Base-by-base conservation (phyloP, 495 filamentous ascomycete species). In the Elaphomyces granulatus region DNA sequence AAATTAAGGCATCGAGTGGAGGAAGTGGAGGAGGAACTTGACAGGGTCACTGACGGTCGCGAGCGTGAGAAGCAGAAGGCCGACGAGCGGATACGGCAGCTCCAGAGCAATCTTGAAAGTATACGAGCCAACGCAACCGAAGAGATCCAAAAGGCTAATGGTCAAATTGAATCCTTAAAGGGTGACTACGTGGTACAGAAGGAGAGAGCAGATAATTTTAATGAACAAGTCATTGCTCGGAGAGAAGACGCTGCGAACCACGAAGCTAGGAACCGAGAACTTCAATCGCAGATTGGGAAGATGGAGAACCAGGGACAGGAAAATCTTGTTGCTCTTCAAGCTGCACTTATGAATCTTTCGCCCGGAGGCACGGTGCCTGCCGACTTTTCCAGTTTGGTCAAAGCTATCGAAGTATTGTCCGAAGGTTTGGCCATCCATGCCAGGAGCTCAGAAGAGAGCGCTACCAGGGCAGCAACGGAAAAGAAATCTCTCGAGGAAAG, bases 21-120 rank as follows among this genome's bases (percentile, higher is more conserved):
- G 46, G 83, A 93, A 44, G 63, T 81, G 16, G 87, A 96, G 54
- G 87, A 94, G 45, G 87, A 92, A 47, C 69, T 95, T 32, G 85
- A 94, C 43, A 70, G 84, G 17, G 67, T 84, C 16, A 66, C 87
- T n/a, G 87, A 84, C 46, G 78, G 77, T 35, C 72, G 82, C 3
- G 83, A 90, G 40, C 78, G 87, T 47, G 83, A 87, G 45, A 79
- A 72, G 51, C 68, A 72, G 4, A 73, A 68, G 1, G 63, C 71
- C 7, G 80, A 92, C 36, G 72, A 81, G 16, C 78, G 68, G 36
- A 68, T 84, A 14, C 74, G 72, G n/a, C 59, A 67, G 6, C 66
- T 94, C 1, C 73, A 84, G 50, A 56, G 67, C 12, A 83, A 94
- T 42, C 58, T 94, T 16, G 77, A 84, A 36, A 62, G 61, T 31